phyloP scores from a whole-genome alignment of 345 rosid genomes.

The Acer negundo region DNA sequence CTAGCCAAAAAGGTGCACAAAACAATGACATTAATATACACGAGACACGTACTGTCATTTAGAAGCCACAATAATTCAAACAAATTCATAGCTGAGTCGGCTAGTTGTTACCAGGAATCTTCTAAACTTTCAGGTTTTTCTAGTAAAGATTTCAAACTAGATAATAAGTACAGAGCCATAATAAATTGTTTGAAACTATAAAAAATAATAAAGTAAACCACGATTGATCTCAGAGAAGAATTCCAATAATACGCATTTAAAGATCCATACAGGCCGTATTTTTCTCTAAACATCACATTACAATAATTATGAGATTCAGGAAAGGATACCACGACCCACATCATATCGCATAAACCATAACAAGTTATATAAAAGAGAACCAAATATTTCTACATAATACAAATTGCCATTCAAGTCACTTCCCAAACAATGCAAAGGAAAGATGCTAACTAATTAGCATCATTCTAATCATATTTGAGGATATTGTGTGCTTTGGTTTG shows the following conservation, averaged over 20 bases:
- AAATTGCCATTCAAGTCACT: not conserved
- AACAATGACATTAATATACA: not conserved
- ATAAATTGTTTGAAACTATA: not conserved
- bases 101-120: not conserved
- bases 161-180: not conserved
- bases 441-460: not conserved
- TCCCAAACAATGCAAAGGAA: not conserved
- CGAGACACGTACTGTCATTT: conserved; percentile 1
- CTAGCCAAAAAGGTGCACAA: conserved; percentile 12
- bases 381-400: not conserved
- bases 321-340: not conserved
- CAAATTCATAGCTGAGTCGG: not conserved
- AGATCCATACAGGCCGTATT: not conserved
- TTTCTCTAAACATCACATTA: not conserved
- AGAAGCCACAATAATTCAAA: not conserved
- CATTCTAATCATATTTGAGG: not conserved
- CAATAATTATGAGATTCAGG: not conserved
- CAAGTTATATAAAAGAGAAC: not conserved
- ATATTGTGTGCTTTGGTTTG: not conserved
- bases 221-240: not conserved
- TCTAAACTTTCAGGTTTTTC: not conserved
- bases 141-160: not conserved
- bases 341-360: not conserved
- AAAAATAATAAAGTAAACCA: not conserved
- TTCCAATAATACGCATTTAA: not conserved